phyloP scores from a whole-genome alignment of 306 rosid species.

The Coriaria nepalensis region DNA sequence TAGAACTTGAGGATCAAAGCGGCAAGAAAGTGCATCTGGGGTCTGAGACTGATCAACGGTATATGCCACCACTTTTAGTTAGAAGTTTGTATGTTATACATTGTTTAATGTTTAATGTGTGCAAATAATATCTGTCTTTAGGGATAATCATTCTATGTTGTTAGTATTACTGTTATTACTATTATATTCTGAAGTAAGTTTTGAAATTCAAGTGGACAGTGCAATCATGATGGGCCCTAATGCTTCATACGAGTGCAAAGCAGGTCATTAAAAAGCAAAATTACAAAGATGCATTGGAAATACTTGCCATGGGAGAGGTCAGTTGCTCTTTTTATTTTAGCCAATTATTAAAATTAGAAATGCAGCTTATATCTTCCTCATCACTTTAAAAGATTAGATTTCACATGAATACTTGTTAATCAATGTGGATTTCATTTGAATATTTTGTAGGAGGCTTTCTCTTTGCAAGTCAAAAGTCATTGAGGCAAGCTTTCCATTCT shows the following conservation, averaged over 20 bases:
- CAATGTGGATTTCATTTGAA: neutral
- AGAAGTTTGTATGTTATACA: neutral
- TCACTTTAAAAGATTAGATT: neutral
- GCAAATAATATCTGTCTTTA: constrained; percentile 1
- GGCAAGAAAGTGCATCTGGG: constrained; percentile 68
- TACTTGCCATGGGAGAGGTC: constrained; percentile 87
- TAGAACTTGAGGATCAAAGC: constrained; percentile 86
- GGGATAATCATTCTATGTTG: neutral
- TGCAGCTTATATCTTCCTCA: too few relatives aligned
- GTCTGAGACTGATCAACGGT: constrained; percentile 74
- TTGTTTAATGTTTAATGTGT: constrained; percentile 11
- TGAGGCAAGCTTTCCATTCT: constrained; percentile 46
- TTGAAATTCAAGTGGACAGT: constrained; percentile 34
- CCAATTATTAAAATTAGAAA: neutral
- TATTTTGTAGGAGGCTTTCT: constrained; percentile 63
- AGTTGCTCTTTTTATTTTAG: constrained; percentile 12
- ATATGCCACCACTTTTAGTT: constrained; percentile 9
- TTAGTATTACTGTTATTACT: too few relatives aligned
- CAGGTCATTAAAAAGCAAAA: constrained; percentile 38
- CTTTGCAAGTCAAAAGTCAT: constrained; percentile 65
- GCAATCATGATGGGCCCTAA: constrained; percentile 91
- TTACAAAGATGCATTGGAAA: constrained; percentile 74
- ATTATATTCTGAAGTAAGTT: constrained; percentile 1
- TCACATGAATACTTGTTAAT: constrained; percentile 10
- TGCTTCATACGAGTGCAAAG: constrained; percentile 83